Evolutionary conservation across 2,329 filamentous ascomycete species (phyloP), one percentile per base, ranked within the genome.

Genomic region (Sarocladiaceae sp.): DNA sequence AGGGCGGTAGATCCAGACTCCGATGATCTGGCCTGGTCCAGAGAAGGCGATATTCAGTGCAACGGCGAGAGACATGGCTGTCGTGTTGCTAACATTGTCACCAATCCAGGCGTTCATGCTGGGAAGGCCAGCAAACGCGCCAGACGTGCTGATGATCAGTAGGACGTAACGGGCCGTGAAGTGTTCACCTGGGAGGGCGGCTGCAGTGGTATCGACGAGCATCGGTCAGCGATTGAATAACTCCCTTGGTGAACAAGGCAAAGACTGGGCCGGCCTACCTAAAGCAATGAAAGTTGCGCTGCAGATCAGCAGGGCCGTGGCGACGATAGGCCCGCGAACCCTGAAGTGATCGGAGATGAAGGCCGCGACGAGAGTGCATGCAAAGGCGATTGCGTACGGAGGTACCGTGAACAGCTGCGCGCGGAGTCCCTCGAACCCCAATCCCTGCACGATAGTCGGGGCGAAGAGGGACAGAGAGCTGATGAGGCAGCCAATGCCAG

Each of bases 121-220:
- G 2, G 57, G 54, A 7, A 58, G 47, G 7, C 54, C 51, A n/a
- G 48, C 51, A 37, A 57, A 60, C 3, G 51, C 53, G n/a, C 71
- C 73, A 2, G 69, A 67, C 1, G 71, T 71, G 69, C 73, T 73
- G 37, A 75, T 58, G 2, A 75, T 68, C 1, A 76, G 62, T 1
- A 74, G 59, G 0, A 61, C 69, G 47, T 76, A 76, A 6, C 72
- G 60, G 2, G 68, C 70, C 0, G n/a, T n/a, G n/a, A n/a, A n/a
- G n/a, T n/a, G n/a, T n/a, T n/a, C n/a, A n/a, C n/a, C n/a, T n/a
- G n/a, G n/a, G n/a, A n/a, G n/a, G n/a, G n/a, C n/a, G n/a, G n/a
- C 58, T 70, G 53, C 26, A 13, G 13, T 29, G 26, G 26, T 29
- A 29, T 29, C 26, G 13, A 13, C 7, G 7, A 9, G 7, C 26